Percentiles rank a stretch among this genome's conserved stretches.
These are phyloP conservation scores for Talaromyces islandicus DNA, from an alignment of 2,329 filamentous ascomycete species.

Conservation along the genomic window DNA sequence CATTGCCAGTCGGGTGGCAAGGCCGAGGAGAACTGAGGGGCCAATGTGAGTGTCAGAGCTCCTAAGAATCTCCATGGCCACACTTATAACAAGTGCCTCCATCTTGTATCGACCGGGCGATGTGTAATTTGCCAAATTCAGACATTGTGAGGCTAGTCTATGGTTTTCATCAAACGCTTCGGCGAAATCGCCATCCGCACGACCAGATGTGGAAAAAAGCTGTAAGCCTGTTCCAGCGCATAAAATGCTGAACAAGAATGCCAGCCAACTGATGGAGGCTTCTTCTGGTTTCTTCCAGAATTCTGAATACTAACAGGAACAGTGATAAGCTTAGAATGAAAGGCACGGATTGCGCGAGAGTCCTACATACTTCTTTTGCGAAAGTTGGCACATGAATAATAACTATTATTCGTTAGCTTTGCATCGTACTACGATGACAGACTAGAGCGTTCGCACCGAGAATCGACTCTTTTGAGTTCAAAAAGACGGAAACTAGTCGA, in stretches of 20 bases:
- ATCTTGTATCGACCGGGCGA: conserved; percentile 1
- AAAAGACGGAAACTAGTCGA: not conserved
- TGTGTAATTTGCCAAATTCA: not conserved
- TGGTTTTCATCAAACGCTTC: conserved; percentile 13
- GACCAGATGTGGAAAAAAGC: conserved; percentile 11
- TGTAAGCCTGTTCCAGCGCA: conserved; percentile 14
- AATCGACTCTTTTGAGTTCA: conserved; percentile 1
- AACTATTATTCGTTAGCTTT: conserved; percentile 7
- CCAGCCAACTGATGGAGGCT: conserved; percentile 14
- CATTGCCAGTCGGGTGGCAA: not conserved
- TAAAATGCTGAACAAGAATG: conserved; percentile 15
- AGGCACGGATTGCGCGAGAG: not conserved
- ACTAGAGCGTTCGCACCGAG: not conserved
- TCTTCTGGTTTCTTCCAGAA: conserved; percentile 15
- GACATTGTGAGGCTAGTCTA: conserved; percentile 1
- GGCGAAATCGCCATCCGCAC: conserved; percentile 6
- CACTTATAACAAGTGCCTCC: not conserved
- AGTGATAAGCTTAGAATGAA: not conserved
- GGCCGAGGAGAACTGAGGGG: not conserved
- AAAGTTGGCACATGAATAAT: conserved; percentile 17
- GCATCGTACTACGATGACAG: not conserved
- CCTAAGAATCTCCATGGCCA: conserved; percentile 3
- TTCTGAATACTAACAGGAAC: conserved; percentile 11
- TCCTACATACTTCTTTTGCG: conserved; percentile 12
- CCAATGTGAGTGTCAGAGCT: not conserved